Base-by-base conservation (phyloP, 257 asterid genomes). In the Leptodermis oblonga region DNA sequence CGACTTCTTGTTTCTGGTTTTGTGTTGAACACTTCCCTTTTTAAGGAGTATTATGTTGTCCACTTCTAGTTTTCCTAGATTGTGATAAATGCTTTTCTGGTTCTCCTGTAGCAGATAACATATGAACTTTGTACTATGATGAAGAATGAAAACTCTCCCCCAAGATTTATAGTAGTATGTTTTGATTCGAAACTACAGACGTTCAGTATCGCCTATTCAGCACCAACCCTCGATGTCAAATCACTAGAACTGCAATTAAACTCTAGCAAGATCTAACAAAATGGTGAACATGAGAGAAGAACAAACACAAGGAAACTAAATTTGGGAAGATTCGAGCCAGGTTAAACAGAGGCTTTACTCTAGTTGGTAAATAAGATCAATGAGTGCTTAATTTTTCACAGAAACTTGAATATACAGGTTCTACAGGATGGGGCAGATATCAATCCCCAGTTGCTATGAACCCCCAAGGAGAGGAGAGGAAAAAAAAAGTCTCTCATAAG, bases 391-490 rank as follows among this genome's bases (percentile, higher is more conserved):
- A 5, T 34, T 48, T 11, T 20, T 48, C 31, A 67, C 18, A 65
- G 18, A 33, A 66, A 33, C 61, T 28, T 49, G 26, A 67, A 67
- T 67, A 49, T 73, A 73, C 77, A 73, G 14, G 46, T 66, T 62
- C 53, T 73, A 73, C 77, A 66, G 46, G 22, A 31, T 45, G 68
- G 77, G 77, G 72, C 4, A 34, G 37, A 23, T 22, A 17, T 65
- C 42, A 26, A 11, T 18, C 61, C 68, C 68, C 68, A n/a, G 72
- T 60, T 56, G 63, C 58, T 73, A 23, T 25, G 45, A 66, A 34
- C 33, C 72, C 72, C 66, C 11, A 5, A 66, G 58, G 71, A 72
- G 77, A 73, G 77, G 60, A 65, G 11, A 5, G 25, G 22, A 36
- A 60, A 54, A 13, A 68, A 52, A 64, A 43, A 51, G 10, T 39